These are phyloP conservation scores for Amoeboaphelidium protococcarum DNA, from an alignment of 371 early-diverging fungal species.

Conservation along the genomic window DNA sequence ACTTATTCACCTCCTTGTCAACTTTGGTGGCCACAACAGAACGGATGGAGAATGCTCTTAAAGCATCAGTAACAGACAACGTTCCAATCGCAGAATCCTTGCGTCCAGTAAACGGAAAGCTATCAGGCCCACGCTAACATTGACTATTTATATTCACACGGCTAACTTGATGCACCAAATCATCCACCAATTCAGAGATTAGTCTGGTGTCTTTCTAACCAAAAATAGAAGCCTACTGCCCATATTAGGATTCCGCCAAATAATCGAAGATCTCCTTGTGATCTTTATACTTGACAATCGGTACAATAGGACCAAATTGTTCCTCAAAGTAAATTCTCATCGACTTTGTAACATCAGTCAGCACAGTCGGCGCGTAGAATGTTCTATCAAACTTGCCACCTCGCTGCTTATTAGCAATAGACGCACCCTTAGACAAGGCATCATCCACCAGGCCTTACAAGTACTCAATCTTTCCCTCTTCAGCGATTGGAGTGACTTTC, in stretches of 20 bases:
- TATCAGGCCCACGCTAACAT: slow-evolving; percentile 3
- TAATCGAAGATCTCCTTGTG: not conserved
- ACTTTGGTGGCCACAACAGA: not conserved
- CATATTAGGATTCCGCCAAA: slow-evolving; percentile 1
- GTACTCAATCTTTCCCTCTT: slow-evolving; percentile 1
- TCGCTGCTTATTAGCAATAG: slow-evolving; percentile 9
- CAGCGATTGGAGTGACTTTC: slow-evolving; percentile 2
- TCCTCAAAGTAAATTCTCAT: slow-evolving; percentile 1
- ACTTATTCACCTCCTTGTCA: not conserved
- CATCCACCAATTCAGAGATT: not conserved
- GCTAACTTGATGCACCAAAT: not conserved
- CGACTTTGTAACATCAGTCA: not conserved
- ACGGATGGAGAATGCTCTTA: not conserved
- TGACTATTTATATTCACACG: slow-evolving; percentile 2
- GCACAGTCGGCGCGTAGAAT: not conserved
- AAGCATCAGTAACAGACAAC: not conserved
- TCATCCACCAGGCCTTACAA: slow-evolving; percentile 1
- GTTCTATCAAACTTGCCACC: slow-evolving; percentile 3
- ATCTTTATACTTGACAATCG: not conserved
- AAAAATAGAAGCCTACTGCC: slow-evolving; percentile 3
- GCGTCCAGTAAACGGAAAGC: slow-evolving; percentile 1
- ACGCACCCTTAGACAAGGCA: slow-evolving; percentile 1
- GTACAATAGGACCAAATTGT: slow-evolving; percentile 4
- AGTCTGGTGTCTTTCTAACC: not conserved
- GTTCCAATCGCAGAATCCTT: not conserved